Evolutionary conservation across 2,329 filamentous ascomycete species (phyloP).

Genomic region (Coleophoma cylindrospora): DNA sequence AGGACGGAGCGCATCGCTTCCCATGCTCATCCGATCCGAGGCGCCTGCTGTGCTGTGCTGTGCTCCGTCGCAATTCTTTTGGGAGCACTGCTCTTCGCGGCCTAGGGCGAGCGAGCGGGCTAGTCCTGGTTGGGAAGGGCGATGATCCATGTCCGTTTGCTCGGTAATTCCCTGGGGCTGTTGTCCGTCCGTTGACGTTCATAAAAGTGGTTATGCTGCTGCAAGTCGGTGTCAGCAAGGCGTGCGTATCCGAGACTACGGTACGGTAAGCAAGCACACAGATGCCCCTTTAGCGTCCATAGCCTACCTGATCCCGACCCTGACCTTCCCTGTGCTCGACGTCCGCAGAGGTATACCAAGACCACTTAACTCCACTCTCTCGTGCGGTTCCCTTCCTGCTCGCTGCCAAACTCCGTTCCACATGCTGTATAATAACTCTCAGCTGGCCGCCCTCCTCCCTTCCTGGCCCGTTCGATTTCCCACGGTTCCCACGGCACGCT

Average conservation of each 20-base stretch:
- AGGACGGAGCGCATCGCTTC: not conserved
- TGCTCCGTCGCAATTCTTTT: no score
- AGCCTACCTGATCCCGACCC: not conserved
- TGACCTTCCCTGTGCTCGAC: not conserved
- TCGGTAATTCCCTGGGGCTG: not conserved
- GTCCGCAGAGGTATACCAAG: conserved; percentile 1
- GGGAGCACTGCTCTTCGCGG: not conserved
- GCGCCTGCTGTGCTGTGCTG: no score
- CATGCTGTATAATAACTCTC: conserved; percentile 4
- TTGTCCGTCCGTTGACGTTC: not conserved
- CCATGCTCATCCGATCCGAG: no score
- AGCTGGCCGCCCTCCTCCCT: not conserved
- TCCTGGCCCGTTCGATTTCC: not conserved
- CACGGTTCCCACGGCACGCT: not conserved
- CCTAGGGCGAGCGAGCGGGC: not conserved
- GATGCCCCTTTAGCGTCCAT: not conserved
- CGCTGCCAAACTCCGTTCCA: not conserved
- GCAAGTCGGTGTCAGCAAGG: conserved; percentile 1
- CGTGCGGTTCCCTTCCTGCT: not conserved
- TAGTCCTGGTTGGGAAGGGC: not conserved
- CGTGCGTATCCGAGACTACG: conserved; percentile 1
- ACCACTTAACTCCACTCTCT: conserved; percentile 6
- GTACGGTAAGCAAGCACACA: conserved; percentile 1
- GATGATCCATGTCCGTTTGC: not conserved
- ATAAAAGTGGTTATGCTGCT: not conserved